These are phyloP conservation scores for Flaveria trinervia DNA, from an alignment of 129 eudicot species.

Conservation along the genomic window DNA sequence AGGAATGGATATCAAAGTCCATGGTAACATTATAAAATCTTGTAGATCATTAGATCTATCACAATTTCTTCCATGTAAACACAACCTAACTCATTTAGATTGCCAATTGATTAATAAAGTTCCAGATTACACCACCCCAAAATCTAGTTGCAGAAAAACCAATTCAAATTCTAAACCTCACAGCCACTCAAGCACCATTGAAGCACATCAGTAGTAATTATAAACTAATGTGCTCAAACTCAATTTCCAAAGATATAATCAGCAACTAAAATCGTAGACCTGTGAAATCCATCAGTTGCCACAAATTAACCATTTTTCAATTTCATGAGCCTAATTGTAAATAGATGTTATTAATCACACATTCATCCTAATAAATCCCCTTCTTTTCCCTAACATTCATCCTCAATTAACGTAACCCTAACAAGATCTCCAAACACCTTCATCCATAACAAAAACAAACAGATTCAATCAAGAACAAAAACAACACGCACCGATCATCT, in stretches of 20 bases:
- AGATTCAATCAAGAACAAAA: not conserved
- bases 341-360: too few species aligned
- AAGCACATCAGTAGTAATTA: not conserved
- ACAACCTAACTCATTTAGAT: not conserved
- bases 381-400: not conserved
- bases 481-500: constrained; percentile 60
- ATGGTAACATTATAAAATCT: constrained; percentile 8
- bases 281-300: not conserved
- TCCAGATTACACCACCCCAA: not conserved
- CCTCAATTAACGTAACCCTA: constrained; percentile 1
- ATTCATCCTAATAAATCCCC: too few species aligned
- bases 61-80: too few species aligned
- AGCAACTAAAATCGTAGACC: constrained; percentile 6
- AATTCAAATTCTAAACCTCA: not conserved
- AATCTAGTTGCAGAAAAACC: not conserved
- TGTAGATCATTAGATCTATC: constrained; percentile 3
- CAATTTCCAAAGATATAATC: constrained; percentile 8
- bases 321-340: not conserved
- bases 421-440: not conserved
- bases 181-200: not conserved
- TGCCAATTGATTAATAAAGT: not conserved
- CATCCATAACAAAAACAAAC: not conserved
- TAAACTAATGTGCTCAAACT: not conserved
- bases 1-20: constrained; percentile 5
- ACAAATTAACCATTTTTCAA: not conserved